Evolutionary conservation across 495 filamentous ascomycete species (phyloP).

Genomic region (Cetradonia linearis): DNA sequence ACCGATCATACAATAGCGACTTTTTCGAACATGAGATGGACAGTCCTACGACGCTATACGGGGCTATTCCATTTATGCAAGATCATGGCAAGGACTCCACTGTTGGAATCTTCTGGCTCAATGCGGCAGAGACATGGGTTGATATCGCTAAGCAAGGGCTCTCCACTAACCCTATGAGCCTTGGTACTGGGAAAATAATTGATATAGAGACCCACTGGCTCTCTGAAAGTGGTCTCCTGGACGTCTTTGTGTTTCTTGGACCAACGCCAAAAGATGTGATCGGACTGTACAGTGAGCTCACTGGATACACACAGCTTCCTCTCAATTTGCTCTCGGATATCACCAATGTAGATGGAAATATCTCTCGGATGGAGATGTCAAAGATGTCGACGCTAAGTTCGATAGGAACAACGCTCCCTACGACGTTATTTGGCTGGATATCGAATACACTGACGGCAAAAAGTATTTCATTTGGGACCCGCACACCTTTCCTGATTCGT

Average conservation of each 20-base stretch:
- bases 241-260: conserved; percentile 89
- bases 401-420: conserved; percentile 91
- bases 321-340: conserved; percentile 82
- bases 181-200: conserved; percentile 57
- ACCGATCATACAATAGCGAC: conserved; percentile 89
- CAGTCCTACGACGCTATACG: conserved; percentile 98
- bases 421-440: conserved; percentile 97
- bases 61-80: conserved; percentile 92
- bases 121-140: conserved; percentile 94
- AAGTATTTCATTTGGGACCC: conserved; percentile 98
- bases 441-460: conserved; percentile 91
- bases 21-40: conserved; percentile 96
- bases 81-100: conserved; percentile 87
- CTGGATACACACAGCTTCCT: conserved; percentile 82
- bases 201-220: conserved; percentile 93
- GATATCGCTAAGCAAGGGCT: conserved; percentile 80
- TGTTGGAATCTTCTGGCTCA: conserved; percentile 97
- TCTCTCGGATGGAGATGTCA: conserved; percentile 90
- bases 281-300: conserved; percentile 78
- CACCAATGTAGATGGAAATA: conserved; percentile 99
- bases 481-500: conserved; percentile 73
- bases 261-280: conserved; percentile 72
- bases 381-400: conserved; percentile 90
- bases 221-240: conserved; percentile 79
- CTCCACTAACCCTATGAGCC: conserved; percentile 61